Evolutionary conservation across 2,329 filamentous ascomycete species (phyloP).

Genomic region (Thielaviopsis populi): DNA sequence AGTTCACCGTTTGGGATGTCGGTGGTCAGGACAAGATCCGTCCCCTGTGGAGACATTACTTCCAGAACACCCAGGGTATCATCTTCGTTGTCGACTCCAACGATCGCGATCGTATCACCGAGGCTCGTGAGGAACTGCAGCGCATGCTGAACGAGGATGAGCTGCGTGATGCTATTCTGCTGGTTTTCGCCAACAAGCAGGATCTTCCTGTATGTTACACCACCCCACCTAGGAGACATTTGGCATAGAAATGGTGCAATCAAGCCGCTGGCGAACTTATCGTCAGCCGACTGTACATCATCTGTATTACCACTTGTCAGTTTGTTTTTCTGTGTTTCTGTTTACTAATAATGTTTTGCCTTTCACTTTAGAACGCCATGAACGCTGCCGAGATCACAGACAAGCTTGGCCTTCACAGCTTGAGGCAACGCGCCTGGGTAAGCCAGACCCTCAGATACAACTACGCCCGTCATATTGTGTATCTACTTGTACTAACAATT

Average conservation of each 20-base stretch:
- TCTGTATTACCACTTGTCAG: background rate
- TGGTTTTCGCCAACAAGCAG: constrained; percentile 99
- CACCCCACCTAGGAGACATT: background rate
- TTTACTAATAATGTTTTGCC: background rate
- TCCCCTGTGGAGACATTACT: constrained; percentile 99
- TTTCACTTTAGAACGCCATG: constrained; percentile 74
- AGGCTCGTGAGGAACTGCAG: constrained; percentile 91
- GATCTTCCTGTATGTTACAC: constrained; percentile 71
- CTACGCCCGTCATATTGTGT: background rate
- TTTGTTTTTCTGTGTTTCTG: background rate
- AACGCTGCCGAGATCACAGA: constrained; percentile 99
- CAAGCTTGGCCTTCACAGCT: constrained; percentile 97
- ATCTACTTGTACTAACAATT: constrained; percentile 18
- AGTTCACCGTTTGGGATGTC: constrained; percentile 99
- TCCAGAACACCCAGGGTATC: constrained; percentile 98
- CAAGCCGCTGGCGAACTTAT: background rate
- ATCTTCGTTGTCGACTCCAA: constrained; percentile 99
- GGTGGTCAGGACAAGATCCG: constrained; percentile 99
- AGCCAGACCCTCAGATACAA: constrained; percentile 28
- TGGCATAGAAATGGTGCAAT: background rate
- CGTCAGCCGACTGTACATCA: background rate
- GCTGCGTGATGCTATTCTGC: constrained; percentile 87
- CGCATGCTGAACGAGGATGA: constrained; percentile 98
- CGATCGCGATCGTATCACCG: constrained; percentile 93
- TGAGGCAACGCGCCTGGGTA: constrained; percentile 99